These are phyloP conservation scores for Nigrospora sphaerica DNA, from an alignment of 2,329 filamentous ascomycete species.

Conservation along the genomic window DNA sequence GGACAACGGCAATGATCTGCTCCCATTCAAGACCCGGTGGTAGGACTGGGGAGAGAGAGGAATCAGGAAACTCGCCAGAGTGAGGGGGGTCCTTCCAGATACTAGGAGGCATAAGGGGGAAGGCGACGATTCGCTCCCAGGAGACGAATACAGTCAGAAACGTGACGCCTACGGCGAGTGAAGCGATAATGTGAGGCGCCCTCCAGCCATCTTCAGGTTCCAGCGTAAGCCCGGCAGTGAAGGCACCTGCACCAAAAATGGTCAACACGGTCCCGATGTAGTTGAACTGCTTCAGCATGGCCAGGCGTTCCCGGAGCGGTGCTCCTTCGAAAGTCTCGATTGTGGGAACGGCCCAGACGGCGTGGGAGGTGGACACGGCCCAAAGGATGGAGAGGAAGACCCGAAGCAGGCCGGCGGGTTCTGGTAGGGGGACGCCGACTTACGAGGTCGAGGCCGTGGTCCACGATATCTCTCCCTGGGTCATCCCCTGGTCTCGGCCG, in stretches of 20 bases:
- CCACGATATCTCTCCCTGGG: conserved; percentile 60
- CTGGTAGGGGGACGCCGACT: conserved; percentile 50
- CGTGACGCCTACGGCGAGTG: conserved; percentile 52
- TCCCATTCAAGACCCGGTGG: neutral
- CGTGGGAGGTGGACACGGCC: conserved; percentile 48
- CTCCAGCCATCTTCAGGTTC: conserved; percentile 57
- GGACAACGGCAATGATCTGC: neutral
- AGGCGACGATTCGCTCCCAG: conserved; percentile 50
- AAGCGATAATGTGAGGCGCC: conserved; percentile 52
- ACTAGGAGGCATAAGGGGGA: conserved; percentile 45
- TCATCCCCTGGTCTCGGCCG: conserved; percentile 53
- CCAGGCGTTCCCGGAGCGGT: conserved; percentile 27
- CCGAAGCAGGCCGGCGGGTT: conserved; percentile 54
- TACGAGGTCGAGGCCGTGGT: conserved; percentile 55
- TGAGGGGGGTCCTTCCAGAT: conserved; percentile 59
- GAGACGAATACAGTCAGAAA: conserved; percentile 50
- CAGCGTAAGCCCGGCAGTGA: conserved; percentile 52
- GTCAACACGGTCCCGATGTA: conserved; percentile 52
- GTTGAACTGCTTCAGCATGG: conserved; percentile 49
- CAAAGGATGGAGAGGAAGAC: conserved; percentile 58
- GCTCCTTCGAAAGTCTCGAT: conserved; percentile 35
- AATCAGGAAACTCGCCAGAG: conserved; percentile 36
- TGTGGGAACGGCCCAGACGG: conserved; percentile 54
- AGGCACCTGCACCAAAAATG: conserved; percentile 57
- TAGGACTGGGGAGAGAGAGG: neutral